Percentiles rank a stretch among this genome's conserved stretches.
Evolutionary conservation across 1,284 basidiomycete species (phyloP).

Genomic region (Porogramme epimiltina): DNA sequence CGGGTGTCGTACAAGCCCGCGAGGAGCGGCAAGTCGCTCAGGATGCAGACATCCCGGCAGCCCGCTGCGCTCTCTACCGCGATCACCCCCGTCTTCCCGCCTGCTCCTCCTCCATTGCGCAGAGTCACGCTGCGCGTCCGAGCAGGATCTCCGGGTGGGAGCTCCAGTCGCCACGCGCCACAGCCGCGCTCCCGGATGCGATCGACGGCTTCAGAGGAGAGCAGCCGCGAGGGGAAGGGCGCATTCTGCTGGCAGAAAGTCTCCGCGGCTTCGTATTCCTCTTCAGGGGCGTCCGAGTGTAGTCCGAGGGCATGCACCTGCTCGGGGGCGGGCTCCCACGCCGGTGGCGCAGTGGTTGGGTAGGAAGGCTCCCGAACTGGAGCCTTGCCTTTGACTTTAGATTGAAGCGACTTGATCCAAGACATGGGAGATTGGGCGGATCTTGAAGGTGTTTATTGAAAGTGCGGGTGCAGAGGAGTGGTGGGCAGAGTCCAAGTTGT

Average conservation of each 20-base stretch:
- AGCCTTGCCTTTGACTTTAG: conserved; percentile 16
- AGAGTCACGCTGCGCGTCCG: conserved; percentile 44
- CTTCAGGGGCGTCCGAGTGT: conserved; percentile 52
- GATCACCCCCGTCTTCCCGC: conserved; percentile 35
- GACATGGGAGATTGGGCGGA: conserved; percentile 5
- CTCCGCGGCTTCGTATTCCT: conserved; percentile 53
- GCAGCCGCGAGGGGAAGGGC: conserved; percentile 40
- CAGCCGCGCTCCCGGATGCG: conserved; percentile 46
- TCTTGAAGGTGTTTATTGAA: too few relatives aligned
- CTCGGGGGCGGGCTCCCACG: conserved; percentile 53
- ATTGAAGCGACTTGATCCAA: conserved; percentile 11
- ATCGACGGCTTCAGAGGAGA: conserved; percentile 52
- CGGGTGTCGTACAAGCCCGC: conserved; percentile 59
- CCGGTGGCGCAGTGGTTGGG: conserved; percentile 37
- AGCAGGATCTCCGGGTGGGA: conserved; percentile 28
- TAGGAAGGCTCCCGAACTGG: background rate
- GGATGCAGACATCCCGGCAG: conserved; percentile 54
- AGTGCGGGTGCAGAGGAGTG: too few relatives aligned
- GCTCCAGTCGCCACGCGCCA: conserved; percentile 52
- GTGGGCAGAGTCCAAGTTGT: too few relatives aligned
- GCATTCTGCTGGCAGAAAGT: conserved; percentile 48
- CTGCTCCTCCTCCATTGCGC: conserved; percentile 15
- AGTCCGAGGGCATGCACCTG: conserved; percentile 46
- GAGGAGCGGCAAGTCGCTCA: conserved; percentile 64
- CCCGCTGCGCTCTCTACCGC: conserved; percentile 39